Percentiles rank a stretch among this genome's conserved stretches.
Conservation (phyloP, 2,329 filamentous ascomycete species). For the Alternaria ventricosa region DNA sequence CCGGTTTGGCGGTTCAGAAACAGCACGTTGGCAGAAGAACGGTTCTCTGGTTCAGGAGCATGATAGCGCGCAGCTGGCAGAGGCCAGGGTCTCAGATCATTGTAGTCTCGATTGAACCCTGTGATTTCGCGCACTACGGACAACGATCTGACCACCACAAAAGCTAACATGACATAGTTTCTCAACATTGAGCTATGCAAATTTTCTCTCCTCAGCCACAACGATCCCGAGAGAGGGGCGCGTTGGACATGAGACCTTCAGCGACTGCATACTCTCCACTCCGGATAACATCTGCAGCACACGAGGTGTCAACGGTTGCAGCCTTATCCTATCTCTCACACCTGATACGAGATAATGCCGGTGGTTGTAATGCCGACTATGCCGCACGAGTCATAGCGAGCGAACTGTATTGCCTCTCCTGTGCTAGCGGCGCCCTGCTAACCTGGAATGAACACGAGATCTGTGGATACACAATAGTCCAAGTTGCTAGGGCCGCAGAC, state of each 20-base stretch:
- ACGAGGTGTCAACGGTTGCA: neutral
- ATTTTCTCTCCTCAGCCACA: neutral
- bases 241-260: neutral
- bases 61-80: slow-evolving; percentile 2
- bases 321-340: neutral
- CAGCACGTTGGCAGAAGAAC: neutral
- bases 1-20: neutral
- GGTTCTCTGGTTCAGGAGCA: neutral
- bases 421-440: slow-evolving; percentile 3
- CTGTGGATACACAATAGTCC: slow-evolving; percentile 11
- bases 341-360: slow-evolving; percentile 11
- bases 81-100: slow-evolving; percentile 3
- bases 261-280: neutral
- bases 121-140: neutral
- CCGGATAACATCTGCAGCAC: neutral
- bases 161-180: neutral
- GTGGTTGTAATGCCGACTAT: slow-evolving; percentile 3
- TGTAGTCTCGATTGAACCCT: neutral
- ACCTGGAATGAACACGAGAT: neutral
- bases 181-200: neutral
- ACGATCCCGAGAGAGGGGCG: neutral
- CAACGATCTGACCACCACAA: neutral
- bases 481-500: neutral
- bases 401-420: slow-evolving; percentile 3
- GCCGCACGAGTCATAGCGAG: slow-evolving; percentile 3